A percentile compares a stretch with the other conserved stretches of the same genome.
Evolutionary conservation across 1,139 yeast genomes (phyloP).

Genomic region (Taiozyma sp.): DNA sequence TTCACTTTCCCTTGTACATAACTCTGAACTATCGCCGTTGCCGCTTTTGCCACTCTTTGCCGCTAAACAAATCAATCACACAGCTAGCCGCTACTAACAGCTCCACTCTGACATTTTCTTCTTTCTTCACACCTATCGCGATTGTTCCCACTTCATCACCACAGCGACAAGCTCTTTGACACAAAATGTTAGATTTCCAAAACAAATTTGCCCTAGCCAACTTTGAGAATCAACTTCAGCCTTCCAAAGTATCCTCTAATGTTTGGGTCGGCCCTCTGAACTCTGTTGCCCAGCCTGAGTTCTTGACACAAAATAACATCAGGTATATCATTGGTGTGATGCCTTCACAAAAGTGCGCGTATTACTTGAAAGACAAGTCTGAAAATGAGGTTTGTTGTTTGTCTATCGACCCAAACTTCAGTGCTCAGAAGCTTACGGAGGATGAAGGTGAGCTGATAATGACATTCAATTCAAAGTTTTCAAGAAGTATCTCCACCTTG

Average conservation of each 20-base stretch:
- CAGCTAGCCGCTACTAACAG: background rate
- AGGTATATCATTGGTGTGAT: constrained; percentile 23
- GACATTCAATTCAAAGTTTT: constrained; percentile 22
- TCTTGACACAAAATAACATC: constrained; percentile 24
- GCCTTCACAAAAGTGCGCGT: constrained; percentile 22
- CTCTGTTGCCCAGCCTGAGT: constrained; percentile 27
- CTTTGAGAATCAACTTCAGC: constrained; percentile 25
- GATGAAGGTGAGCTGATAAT: constrained; percentile 22
- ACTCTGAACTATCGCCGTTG: background rate
- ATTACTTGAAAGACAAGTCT: constrained; percentile 19
- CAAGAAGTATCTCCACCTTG: constrained; percentile 14
- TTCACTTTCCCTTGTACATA: background rate
- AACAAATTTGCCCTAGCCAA: constrained; percentile 24
- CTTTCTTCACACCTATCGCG: background rate
- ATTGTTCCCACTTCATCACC: constrained; percentile 3
- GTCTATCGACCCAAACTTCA: constrained; percentile 20
- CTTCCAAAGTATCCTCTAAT: constrained; percentile 28
- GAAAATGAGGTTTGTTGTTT: constrained; percentile 18
- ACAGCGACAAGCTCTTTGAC: constrained; percentile 2
- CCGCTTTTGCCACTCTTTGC: background rate
- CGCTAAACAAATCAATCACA: background rate
- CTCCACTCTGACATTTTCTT: background rate
- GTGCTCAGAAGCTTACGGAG: constrained; percentile 21
- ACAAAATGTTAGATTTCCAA: constrained; percentile 14
- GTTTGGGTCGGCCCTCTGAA: constrained; percentile 33